A percentile compares a stretch with the other conserved stretches of the same genome.
These are phyloP conservation scores for Pouteria campechiana DNA, from an alignment of 179 eudicot species.

Conservation along the genomic window DNA sequence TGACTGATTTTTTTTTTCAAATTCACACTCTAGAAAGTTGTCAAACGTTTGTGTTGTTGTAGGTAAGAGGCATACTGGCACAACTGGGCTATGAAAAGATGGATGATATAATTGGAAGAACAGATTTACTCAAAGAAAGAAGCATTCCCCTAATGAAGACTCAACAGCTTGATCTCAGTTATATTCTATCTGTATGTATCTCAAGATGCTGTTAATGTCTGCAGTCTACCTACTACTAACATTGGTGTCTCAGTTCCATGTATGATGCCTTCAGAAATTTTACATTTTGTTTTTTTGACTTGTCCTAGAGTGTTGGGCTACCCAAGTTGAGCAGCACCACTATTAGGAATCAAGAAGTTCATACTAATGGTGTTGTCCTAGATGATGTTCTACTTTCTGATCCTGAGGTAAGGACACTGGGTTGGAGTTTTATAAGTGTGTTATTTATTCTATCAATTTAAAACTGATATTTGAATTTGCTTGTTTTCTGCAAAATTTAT, in stretches of 20 bases:
- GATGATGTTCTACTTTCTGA: constrained; percentile 81
- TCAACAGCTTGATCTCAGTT: constrained; percentile 89
- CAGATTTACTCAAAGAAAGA: constrained; percentile 71
- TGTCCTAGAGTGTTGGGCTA: constrained; percentile 64
- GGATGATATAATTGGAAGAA: constrained; percentile 87
- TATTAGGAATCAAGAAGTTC: constrained; percentile 86
- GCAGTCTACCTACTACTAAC: background rate
- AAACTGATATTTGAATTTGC: no score
- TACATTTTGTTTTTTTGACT: constrained; percentile 6
- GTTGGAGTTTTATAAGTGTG: no score
- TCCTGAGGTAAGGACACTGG: constrained; percentile 67
- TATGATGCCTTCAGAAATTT: background rate
- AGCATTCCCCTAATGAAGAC: constrained; percentile 90
- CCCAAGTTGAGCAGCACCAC: constrained; percentile 82
- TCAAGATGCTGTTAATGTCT: background rate
- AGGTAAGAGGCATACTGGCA: constrained; percentile 96
- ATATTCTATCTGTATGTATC: constrained; percentile 68
- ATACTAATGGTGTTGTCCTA: constrained; percentile 87
- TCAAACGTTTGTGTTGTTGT: no score
- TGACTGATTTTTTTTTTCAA: background rate
- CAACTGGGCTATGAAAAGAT: constrained; percentile 90
- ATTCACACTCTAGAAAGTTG: constrained; percentile 1
- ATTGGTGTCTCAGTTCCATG: background rate
- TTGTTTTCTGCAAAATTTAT: no score
- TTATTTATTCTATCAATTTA: no score